phyloP scores from a whole-genome alignment of 371 early-diverging fungal genomes.

The Haplosporangium sp. region DNA sequence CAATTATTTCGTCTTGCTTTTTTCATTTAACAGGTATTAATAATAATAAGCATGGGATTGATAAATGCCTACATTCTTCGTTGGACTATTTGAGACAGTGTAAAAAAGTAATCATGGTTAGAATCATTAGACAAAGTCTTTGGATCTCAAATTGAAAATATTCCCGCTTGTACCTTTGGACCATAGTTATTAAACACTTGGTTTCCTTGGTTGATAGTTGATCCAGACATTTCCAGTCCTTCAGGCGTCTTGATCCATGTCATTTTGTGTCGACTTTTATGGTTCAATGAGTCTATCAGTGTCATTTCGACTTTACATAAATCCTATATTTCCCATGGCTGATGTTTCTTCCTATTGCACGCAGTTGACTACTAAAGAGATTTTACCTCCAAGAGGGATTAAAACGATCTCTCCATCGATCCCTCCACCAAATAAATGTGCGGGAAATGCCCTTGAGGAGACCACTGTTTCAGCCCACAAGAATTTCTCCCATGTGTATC shows the following conservation, averaged over 20 bases:
- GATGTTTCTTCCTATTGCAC: too few species aligned
- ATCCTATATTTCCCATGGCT: too few species aligned
- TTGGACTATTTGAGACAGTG: constrained; percentile 58
- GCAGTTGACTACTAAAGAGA: too few species aligned
- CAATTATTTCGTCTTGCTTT: not conserved
- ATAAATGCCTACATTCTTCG: constrained; percentile 68
- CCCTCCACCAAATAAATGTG: constrained; percentile 32
- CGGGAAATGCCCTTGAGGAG: constrained; percentile 72
- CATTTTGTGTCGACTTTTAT: constrained; percentile 29
- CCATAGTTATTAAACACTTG: constrained; percentile 78
- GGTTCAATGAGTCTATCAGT: constrained; percentile 28
- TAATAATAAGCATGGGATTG: not conserved
- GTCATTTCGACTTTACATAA: not conserved
- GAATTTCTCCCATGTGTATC: constrained; percentile 63
- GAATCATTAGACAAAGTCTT: not conserved
- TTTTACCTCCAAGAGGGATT: constrained; percentile 34
- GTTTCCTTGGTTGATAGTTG: constrained; percentile 51
- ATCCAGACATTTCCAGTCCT: constrained; percentile 40
- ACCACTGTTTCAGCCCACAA: constrained; percentile 70
- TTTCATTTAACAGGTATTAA: too few species aligned
- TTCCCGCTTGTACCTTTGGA: constrained; percentile 61
- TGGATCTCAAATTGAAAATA: not conserved
- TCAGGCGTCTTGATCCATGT: constrained; percentile 33
- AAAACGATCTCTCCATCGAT: constrained; percentile 21
- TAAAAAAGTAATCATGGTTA: not conserved